phyloP scores from a whole-genome alignment of 116 monocot species.

The Cymodocea nodosa region DNA sequence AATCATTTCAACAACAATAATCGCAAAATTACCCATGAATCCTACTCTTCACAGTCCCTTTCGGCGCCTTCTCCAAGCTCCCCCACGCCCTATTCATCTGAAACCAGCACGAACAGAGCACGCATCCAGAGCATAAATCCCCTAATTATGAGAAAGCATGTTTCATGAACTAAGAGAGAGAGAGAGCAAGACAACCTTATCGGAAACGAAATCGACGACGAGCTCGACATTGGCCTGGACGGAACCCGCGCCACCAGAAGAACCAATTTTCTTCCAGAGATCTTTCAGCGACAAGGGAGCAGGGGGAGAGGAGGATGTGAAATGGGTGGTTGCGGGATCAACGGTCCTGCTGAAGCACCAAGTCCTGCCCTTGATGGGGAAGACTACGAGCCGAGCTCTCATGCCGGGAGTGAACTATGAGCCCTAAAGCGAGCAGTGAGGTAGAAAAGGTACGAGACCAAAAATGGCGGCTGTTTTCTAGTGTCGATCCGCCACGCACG shows the following conservation, averaged over 20 bases:
- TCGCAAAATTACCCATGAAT: slow-evolving; percentile 46
- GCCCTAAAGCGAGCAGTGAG: background rate
- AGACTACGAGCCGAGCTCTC: slow-evolving; percentile 74
- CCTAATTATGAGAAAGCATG: background rate
- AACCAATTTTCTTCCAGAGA: slow-evolving; percentile 40
- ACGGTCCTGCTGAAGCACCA: slow-evolving; percentile 71
- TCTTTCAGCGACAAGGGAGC: slow-evolving; percentile 26
- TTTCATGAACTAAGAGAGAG: background rate
- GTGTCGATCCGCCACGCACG: too few relatives aligned
- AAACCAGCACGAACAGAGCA: background rate
- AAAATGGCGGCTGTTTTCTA: background rate
- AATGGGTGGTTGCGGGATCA: slow-evolving; percentile 13
- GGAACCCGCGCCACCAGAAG: slow-evolving; percentile 9
- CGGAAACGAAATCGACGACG: slow-evolving; percentile 57
- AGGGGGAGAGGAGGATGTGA: slow-evolving; percentile 17
- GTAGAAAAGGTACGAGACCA: background rate
- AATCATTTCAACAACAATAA: background rate
- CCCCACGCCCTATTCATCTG: slow-evolving; percentile 86
- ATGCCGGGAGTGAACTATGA: slow-evolving; percentile 11
- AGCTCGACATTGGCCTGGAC: slow-evolving; percentile 39
- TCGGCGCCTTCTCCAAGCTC: slow-evolving; percentile 59
- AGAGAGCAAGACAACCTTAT: slow-evolving; percentile 37
- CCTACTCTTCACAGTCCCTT: slow-evolving; percentile 60
- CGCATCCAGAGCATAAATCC: background rate
- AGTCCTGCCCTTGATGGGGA: slow-evolving; percentile 74